Percentiles rank a stretch among this genome's conserved stretches.
These are phyloP conservation scores for Neonectria coccinea DNA, from an alignment of 2,329 filamentous ascomycete genomes.

Conservation along the genomic window DNA sequence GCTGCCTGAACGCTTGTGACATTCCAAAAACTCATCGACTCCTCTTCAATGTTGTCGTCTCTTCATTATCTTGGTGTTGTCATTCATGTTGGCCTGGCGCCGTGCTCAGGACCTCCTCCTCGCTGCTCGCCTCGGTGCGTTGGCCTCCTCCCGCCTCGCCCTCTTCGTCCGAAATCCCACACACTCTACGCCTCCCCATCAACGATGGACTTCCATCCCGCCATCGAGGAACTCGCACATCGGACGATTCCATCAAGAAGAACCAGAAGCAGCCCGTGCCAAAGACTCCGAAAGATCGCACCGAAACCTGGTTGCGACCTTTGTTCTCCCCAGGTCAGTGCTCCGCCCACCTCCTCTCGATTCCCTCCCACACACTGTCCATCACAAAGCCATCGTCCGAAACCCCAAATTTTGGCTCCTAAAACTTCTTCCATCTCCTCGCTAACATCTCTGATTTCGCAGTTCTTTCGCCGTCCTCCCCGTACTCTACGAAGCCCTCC, in stretches of 20 bases:
- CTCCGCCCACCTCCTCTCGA: not conserved
- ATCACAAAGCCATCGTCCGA: not conserved
- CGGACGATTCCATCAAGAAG: not conserved
- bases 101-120: not conserved
- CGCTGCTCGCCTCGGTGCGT: not conserved
- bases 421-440: not conserved
- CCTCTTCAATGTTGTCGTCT: not conserved
- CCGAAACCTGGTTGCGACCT: not conserved
- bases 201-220: not conserved
- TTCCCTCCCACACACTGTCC: not conserved
- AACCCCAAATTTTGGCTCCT: not conserved
- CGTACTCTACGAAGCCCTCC: not conserved
- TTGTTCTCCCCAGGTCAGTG: constrained; percentile 2
- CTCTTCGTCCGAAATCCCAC: not conserved
- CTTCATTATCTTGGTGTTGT: not conserved
- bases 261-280: not conserved
- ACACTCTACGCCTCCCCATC: not conserved
- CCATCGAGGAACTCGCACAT: not conserved
- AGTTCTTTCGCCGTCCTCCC: not conserved
- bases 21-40: not conserved
- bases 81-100: not conserved
- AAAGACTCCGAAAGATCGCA: not conserved
- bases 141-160: not conserved
- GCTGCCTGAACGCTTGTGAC: not conserved
- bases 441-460: not conserved